Evolutionary conservation across 208 protist genomes (phyloP), one percentile per base, ranked within the genome.

Genomic region (Porcisia deanei): DNA sequence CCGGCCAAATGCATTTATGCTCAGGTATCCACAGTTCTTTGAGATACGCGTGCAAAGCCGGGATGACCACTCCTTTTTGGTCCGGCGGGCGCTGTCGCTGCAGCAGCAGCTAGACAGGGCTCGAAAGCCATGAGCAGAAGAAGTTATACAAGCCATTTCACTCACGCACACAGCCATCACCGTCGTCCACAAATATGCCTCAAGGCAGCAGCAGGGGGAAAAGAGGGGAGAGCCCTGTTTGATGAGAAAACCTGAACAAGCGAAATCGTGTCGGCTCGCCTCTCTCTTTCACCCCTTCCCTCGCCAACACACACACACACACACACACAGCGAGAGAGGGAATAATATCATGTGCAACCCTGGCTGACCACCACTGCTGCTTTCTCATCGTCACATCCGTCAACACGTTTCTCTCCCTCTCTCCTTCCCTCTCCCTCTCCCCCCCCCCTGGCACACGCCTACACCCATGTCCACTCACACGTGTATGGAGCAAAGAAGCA

Each of bases 11-110:
- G 47, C 77, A 5, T 94, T 86, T 77, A 90, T 92, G 63, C 58
- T 83, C 63, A 80, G 79, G 30, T 80, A 94, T 55, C 86, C 90
- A 0, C 82, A 88, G 66, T 91, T 88, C 77, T 94, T 92, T 77
- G 90, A 94, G 8, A 77, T 92, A 1, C 84, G 82, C 20, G 47
- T 80, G 61, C 81, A 88, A 45, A 47, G 61, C 30, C 10, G 20
- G 0, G 18, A 8, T 3, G 57, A 43, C 4, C 67, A 82, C 71
- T 80, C 80, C 25, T 94, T 92, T 64, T 65, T 83, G 9, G 88
- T 92, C 4, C 83, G 90, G 39, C 88, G 88, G 9, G 85, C 86
- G 9, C 54, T 82, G 67, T 75, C 71, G 22, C 66, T 93, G 63
- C 89, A 93, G 75, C 25, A 76, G 69, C 70, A 66, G 53, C 30